Evolutionary conservation across 2,329 filamentous ascomycete species (phyloP).

Genomic region (Botryotinia globosa): DNA sequence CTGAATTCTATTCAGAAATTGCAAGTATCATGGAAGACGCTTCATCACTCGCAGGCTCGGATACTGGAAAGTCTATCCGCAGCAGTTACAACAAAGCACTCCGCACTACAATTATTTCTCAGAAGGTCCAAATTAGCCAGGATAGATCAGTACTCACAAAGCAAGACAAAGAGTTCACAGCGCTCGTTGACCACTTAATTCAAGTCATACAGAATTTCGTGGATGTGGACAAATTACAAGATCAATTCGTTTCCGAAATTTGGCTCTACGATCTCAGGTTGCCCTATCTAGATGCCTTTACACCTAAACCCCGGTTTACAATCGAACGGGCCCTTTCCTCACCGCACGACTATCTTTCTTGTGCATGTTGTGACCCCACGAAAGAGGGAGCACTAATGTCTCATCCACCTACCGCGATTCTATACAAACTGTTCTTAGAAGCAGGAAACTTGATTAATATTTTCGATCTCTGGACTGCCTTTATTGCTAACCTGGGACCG

Average conservation of each 20-base stretch:
- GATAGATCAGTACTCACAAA: constrained; percentile 69
- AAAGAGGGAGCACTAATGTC: constrained; percentile 54
- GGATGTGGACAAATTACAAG: constrained; percentile 37
- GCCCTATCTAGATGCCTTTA: constrained; percentile 71
- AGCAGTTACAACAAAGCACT: constrained; percentile 73
- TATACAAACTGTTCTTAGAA: constrained; percentile 79
- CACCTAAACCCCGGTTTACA: constrained; percentile 66
- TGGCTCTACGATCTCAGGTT: constrained; percentile 72
- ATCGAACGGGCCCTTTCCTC: constrained; percentile 69
- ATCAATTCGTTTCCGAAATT: constrained; percentile 64
- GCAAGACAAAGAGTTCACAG: constrained; percentile 68
- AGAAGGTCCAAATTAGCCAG: constrained; percentile 76
- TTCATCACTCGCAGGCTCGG: constrained; percentile 44
- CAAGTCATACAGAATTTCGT: constrained; percentile 50
- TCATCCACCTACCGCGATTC: constrained; percentile 66
- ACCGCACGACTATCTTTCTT: constrained; percentile 76
- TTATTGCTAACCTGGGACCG: constrained; percentile 56
- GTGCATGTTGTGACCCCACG: constrained; percentile 60
- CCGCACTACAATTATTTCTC: constrained; percentile 74
- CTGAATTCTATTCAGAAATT: constrained; percentile 28
- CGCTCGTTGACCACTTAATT: constrained; percentile 57
- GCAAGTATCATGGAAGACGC: constrained; percentile 45
- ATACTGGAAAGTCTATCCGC: constrained; percentile 53
- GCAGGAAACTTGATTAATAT: constrained; percentile 75
- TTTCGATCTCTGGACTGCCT: constrained; percentile 76